Evolutionary conservation across 2,329 filamentous ascomycete species (phyloP), one percentile per base, ranked within the genome.

Genomic region (Aspergillus versicolor): DNA sequence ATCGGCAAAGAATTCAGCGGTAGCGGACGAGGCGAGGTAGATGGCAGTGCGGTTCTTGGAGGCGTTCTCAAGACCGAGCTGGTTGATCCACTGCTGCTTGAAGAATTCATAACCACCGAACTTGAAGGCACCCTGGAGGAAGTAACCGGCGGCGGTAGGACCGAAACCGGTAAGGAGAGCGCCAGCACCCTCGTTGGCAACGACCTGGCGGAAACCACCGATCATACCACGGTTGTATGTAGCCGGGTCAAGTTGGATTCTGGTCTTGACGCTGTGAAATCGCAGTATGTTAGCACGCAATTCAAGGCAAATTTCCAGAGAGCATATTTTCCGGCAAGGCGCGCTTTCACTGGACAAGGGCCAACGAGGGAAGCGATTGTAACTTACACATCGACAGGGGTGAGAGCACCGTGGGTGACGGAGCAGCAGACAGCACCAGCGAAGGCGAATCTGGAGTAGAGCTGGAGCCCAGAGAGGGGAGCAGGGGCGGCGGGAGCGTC

Each of bases 371-470:
- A 22, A 70, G 22, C 24, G 34, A 56, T 21, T 56, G 56, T 22
- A 61, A 90, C 93, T 80, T 94, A 97, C 93, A 99, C 94, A 90
- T 99, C 94, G 79, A 99, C 92, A 75, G 94, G 94, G 69, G 94
- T 99, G 72, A 97, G 88, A 74, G 85, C 89, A 79, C 93, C 94
- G 86, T 99, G 94, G 75, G 94, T 99, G 81, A 97, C 82, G 70
- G 92, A 94, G 81, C 94, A 99, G 88, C 94, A 97, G 84, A 97
- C 82, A 71, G 94, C 94, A 81, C 94, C 94, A 72, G 94, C 92
- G 72, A 99, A 89, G 81, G 94, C 93, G 83, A 97, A 97, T 80
- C 91, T 87, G 71, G 91, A 90, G 88, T 97, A 97, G 70, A 99
- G 90, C 60, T 77, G 81, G 67, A 92, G 47, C 62, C 87, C 86